Evolutionary conservation across 352 stramenopile genomes (phyloP).

Genomic region (Globisporangium splendens): DNA sequence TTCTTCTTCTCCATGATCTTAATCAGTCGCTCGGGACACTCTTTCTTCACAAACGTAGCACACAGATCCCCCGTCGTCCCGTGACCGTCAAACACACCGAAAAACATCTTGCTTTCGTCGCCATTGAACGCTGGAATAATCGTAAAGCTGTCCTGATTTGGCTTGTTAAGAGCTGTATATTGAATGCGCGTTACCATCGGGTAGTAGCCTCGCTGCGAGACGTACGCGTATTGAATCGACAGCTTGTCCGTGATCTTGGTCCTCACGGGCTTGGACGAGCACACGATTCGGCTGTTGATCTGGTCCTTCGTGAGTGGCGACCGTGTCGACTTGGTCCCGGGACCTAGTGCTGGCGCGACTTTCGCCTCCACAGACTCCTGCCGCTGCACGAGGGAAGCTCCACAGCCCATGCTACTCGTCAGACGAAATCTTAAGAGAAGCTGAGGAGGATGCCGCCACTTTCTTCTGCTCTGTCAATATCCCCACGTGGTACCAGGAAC

Average conservation of each 20-base stretch:
- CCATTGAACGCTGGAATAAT: conserved; percentile 80
- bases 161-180: conserved; percentile 86
- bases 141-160: conserved; percentile 95
- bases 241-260: conserved; percentile 63
- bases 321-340: conserved; percentile 33
- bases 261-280: conserved; percentile 63
- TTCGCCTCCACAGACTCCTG: conserved; percentile 41
- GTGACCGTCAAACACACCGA: conserved; percentile 87
- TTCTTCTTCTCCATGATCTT: conserved; percentile 82
- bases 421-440: background rate
- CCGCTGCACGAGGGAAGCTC: conserved; percentile 56
- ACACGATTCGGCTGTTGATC: conserved; percentile 83
- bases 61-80: conserved; percentile 82
- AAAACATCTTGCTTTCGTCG: conserved; percentile 78
- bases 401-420: conserved; percentile 51
- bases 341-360: conserved; percentile 21
- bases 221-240: conserved; percentile 85
- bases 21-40: conserved; percentile 70
- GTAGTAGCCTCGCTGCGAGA: conserved; percentile 94
- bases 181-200: conserved; percentile 66
- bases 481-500: background rate
- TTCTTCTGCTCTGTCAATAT: background rate
- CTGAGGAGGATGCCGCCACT: background rate
- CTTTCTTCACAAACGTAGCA: conserved; percentile 81
- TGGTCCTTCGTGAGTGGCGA: conserved; percentile 80